These are phyloP conservation scores for Mimosa bimucronata DNA, from an alignment of 306 rosid genomes.

Conservation along the genomic window DNA sequence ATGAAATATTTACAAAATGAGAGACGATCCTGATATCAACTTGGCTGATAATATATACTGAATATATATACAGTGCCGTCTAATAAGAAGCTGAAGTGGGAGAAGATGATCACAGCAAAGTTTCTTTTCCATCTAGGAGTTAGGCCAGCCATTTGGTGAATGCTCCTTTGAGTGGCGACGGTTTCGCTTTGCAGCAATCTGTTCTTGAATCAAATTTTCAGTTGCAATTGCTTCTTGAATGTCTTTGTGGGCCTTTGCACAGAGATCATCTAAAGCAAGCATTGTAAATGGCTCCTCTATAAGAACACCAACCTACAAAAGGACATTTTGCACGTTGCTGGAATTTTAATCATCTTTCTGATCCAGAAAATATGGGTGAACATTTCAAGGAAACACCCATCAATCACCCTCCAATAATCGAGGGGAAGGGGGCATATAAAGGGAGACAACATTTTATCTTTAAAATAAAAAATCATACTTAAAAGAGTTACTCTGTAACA, in stretches of 20 bases:
- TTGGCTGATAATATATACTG: not conserved
- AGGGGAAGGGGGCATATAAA: not conserved
- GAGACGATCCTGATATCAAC: not conserved
- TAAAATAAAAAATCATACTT: too few relatives aligned
- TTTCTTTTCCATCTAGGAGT: conserved; percentile 40
- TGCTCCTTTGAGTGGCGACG: conserved; percentile 45
- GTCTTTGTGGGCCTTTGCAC: conserved; percentile 56
- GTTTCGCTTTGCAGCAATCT: conserved; percentile 58
- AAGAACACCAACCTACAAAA: conserved; percentile 85
- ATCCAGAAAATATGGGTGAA: conserved; percentile 17
- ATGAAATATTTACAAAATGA: conserved; percentile 23
- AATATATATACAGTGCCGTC: conserved; percentile 18
- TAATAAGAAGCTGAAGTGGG: conserved; percentile 10
- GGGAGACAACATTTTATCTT: too few relatives aligned
- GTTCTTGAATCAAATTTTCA: conserved; percentile 51
- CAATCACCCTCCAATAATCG: not conserved
- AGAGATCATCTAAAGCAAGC: conserved; percentile 84
- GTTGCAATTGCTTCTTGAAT: conserved; percentile 63
- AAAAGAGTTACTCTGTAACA: not conserved
- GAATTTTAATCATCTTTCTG: conserved; percentile 13
- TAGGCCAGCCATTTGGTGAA: conserved; percentile 79
- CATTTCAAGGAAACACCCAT: conserved; percentile 32
- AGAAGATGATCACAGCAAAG: conserved; percentile 16
- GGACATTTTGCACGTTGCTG: conserved; percentile 28
- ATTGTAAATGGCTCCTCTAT: conserved; percentile 94